Percentiles rank a stretch among this genome's conserved stretches.
Evolutionary conservation across 306 rosid species (phyloP).

Genomic region (Prunus mira): DNA sequence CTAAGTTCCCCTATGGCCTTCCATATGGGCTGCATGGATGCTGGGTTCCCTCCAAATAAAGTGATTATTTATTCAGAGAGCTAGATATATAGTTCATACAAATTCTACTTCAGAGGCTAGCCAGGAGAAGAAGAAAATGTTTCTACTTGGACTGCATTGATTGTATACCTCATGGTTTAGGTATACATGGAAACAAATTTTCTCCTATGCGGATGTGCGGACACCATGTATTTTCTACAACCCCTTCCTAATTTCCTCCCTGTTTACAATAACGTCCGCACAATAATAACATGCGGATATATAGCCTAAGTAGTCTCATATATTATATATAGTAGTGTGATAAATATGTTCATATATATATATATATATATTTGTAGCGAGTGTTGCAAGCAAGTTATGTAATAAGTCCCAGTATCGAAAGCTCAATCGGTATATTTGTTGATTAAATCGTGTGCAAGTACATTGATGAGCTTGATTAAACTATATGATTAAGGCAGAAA

Average conservation of each 20-base stretch:
- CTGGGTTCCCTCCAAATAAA: slow-evolving; percentile 68
- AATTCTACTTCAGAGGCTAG: too few species aligned
- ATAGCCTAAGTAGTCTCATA: background rate
- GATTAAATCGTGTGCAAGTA: background rate
- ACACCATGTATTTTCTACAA: background rate
- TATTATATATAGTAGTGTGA: background rate
- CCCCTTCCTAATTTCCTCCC: rapidly evolving
- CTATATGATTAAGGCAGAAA: too few species aligned
- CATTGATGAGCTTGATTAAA: too few species aligned
- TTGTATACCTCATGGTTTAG: background rate
- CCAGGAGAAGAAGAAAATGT: background rate
- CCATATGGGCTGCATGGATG: slow-evolving; percentile 97
- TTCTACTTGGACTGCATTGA: background rate
- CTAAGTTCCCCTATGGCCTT: slow-evolving; percentile 88
- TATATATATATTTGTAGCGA: background rate
- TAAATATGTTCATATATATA: background rate
- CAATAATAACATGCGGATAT: background rate
- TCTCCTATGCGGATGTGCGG: too few species aligned
- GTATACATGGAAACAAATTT: background rate
- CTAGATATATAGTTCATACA: too few species aligned
- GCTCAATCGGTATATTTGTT: background rate
- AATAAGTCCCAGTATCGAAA: background rate
- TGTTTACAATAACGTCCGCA: too few species aligned
- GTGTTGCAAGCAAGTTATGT: background rate
- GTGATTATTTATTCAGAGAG: background rate